phyloP scores from a whole-genome alignment of 495 filamentous ascomycete species.

The Beverwykella pulmonaria region DNA sequence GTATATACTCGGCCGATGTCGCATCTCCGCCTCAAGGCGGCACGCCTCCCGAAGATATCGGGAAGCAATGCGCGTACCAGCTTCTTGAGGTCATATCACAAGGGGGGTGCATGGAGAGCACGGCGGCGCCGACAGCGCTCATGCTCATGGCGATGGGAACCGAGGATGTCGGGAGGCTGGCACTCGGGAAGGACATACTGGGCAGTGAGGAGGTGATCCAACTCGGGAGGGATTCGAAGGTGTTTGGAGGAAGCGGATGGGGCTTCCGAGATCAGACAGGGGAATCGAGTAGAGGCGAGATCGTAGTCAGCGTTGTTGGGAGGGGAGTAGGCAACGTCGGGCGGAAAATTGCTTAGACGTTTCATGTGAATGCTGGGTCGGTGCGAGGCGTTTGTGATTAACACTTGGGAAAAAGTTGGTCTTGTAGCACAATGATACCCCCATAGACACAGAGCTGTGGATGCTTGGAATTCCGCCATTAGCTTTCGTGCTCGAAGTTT shows the following conservation, averaged over 20 bases:
- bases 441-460: neutral
- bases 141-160: slow-evolving; percentile 95
- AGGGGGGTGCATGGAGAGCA: slow-evolving; percentile 77
- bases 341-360: slow-evolving; percentile 81
- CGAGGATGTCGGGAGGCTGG: slow-evolving; percentile 68
- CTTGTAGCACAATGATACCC: neutral
- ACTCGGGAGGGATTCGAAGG: slow-evolving; percentile 78
- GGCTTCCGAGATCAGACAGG: slow-evolving; percentile 74
- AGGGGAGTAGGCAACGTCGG: slow-evolving; percentile 94
- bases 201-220: slow-evolving; percentile 77
- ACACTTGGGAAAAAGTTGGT: no score
- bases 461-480: neutral
- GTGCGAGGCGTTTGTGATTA: no score
- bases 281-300: slow-evolving; percentile 66
- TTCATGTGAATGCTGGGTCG: no score
- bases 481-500: no score
- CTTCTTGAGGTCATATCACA: slow-evolving; percentile 78
- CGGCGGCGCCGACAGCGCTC: slow-evolving; percentile 70
- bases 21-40: slow-evolving; percentile 80
- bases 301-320: slow-evolving; percentile 90
- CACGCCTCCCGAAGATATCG: slow-evolving; percentile 84
- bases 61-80: slow-evolving; percentile 83
- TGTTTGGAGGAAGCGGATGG: slow-evolving; percentile 84
- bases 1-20: slow-evolving; percentile 84
- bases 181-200: slow-evolving; percentile 73